A percentile compares a stretch with the other conserved stretches of the same genome.
phyloP scores from a whole-genome alignment of 108 stramenopile genomes.

The Skeletonema tropicum region DNA sequence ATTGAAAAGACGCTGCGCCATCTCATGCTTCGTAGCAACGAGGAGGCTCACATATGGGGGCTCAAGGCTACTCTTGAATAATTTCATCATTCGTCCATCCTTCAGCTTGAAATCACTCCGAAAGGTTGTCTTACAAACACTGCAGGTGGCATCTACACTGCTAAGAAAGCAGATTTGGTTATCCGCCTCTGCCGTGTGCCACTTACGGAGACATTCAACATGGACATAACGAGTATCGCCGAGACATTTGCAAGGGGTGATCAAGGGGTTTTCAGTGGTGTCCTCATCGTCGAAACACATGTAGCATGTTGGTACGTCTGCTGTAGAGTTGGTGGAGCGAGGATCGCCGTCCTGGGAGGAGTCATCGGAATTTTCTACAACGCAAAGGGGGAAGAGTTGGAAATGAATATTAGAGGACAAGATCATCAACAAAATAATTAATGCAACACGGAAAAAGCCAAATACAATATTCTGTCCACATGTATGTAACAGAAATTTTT shows the following conservation, averaged over 20 bases:
- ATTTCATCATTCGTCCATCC: slow-evolving; percentile 86
- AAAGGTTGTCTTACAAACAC: slow-evolving; percentile 96
- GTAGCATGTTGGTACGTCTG: slow-evolving; percentile 91
- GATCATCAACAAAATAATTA: background rate
- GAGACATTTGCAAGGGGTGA: slow-evolving; percentile 88
- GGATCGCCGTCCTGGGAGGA: slow-evolving; percentile 54
- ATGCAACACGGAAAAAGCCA: background rate
- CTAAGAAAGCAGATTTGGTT: slow-evolving; percentile 94
- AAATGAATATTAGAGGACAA: background rate
- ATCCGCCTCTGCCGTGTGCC: slow-evolving; percentile 92
- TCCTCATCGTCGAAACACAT: slow-evolving; percentile 98
- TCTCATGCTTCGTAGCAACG: slow-evolving; percentile 96
- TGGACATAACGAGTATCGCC: slow-evolving; percentile 91
- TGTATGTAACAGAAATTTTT: no score
- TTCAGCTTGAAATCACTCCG: slow-evolving; percentile 93
- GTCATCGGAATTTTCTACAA: slow-evolving; percentile 85
- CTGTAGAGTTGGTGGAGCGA: slow-evolving; percentile 16
- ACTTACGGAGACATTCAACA: slow-evolving; percentile 88
- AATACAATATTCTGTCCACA: background rate
- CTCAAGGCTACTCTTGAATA: slow-evolving; percentile 92
- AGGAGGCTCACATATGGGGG: slow-evolving; percentile 95
- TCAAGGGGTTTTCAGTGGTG: slow-evolving; percentile 79
- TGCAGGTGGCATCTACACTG: slow-evolving; percentile 95
- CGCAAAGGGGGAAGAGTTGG: background rate
- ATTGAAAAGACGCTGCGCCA: slow-evolving; percentile 95